A percentile compares a stretch with the other conserved stretches of the same genome.
These are phyloP conservation scores for Aspergillus tubingensis DNA, from an alignment of 2,329 filamentous ascomycete species.

Conservation along the genomic window DNA sequence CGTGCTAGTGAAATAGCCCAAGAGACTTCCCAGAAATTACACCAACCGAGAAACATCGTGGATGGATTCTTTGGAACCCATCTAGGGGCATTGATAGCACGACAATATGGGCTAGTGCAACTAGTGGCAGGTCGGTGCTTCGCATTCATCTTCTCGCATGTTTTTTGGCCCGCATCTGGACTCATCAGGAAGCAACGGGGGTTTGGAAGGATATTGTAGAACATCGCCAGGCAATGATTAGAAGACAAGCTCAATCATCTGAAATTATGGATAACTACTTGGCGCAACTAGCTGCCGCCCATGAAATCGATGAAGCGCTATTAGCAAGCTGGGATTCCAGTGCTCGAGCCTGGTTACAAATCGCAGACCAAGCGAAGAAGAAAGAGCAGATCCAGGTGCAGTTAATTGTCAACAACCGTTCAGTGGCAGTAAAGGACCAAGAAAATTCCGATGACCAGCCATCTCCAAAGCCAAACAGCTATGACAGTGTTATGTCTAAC, in stretches of 20 bases:
- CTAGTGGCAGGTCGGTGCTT: slow-evolving; percentile 4
- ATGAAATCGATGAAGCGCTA: slow-evolving; percentile 2
- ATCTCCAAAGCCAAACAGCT: not conserved
- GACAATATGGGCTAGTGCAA: slow-evolving; percentile 14
- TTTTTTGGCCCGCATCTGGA: slow-evolving; percentile 13
- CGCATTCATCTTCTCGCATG: slow-evolving; percentile 14
- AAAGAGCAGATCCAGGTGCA: slow-evolving; percentile 7
- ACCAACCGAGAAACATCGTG: not conserved
- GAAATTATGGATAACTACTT: not conserved
- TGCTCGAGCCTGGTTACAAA: slow-evolving; percentile 10
- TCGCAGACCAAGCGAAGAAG: slow-evolving; percentile 9
- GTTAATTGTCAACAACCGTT: slow-evolving; percentile 13
- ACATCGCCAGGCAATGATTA: slow-evolving; percentile 1
- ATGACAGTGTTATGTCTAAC: slow-evolving; percentile 9
- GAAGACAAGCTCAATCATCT: not conserved
- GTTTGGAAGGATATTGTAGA: slow-evolving; percentile 13
- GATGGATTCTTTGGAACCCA: slow-evolving; percentile 12
- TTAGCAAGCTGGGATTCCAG: slow-evolving; percentile 14
- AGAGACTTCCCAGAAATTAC: not conserved
- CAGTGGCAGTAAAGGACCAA: slow-evolving; percentile 7
- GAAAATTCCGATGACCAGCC: not conserved
- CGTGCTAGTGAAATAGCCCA: slow-evolving; percentile 13
- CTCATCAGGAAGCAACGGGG: slow-evolving; percentile 9
- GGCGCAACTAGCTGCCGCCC: slow-evolving; percentile 4
- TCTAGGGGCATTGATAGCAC: slow-evolving; percentile 14